These are phyloP conservation scores for Pilobolus umbonatus DNA, from an alignment of 192 early-diverging fungal species.

Conservation along the genomic window DNA sequence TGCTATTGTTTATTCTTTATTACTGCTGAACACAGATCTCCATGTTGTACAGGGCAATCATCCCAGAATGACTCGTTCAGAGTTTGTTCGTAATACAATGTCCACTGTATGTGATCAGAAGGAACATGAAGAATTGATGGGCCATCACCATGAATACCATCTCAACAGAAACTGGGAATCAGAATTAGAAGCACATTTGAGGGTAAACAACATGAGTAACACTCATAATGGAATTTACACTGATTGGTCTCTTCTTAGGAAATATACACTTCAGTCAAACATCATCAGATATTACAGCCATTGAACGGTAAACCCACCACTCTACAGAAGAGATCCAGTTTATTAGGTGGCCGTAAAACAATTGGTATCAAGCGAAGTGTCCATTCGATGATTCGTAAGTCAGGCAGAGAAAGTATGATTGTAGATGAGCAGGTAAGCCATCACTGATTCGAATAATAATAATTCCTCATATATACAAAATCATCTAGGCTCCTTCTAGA, in stretches of 20 bases:
- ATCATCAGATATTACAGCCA: constrained; percentile 36
- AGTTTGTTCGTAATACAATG: constrained; percentile 71
- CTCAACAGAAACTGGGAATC: constrained; percentile 19
- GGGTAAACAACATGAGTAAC: constrained; percentile 5
- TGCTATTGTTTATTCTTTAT: constrained; percentile 76
- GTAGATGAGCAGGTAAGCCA: constrained; percentile 3
- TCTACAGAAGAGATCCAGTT: constrained; percentile 4
- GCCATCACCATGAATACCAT: neutral
- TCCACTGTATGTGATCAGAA: constrained; percentile 36
- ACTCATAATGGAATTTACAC: neutral
- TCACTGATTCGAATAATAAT: neutral
- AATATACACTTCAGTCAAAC: constrained; percentile 37
- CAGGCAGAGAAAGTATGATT: constrained; percentile 20
- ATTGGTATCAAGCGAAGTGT: constrained; percentile 25
- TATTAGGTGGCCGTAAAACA: constrained; percentile 7
- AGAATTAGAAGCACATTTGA: constrained; percentile 17
- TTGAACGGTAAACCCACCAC: neutral
- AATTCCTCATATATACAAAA: neutral
- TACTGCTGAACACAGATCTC: constrained; percentile 91
- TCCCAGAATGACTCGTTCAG: constrained; percentile 70
- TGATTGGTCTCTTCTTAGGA: too few relatives aligned
- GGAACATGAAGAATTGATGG: constrained; percentile 4
- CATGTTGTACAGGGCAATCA: constrained; percentile 73
- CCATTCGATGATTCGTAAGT: constrained; percentile 21
- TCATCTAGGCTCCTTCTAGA: neutral